Base-by-base conservation (phyloP, 75 land plant genomes). In the Sequoia sempervirens region DNA sequence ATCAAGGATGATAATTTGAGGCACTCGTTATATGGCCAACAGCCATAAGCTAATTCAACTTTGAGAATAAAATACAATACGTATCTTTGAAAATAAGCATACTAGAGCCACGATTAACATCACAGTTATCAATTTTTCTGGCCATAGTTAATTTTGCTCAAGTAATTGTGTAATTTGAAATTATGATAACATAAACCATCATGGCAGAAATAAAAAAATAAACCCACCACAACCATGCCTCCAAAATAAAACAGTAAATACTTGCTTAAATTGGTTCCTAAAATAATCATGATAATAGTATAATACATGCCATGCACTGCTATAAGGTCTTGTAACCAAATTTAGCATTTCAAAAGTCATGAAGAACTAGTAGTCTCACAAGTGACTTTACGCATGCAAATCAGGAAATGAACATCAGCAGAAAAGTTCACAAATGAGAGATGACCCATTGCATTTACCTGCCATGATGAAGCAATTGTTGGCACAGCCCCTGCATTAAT, bases 401-500 rank as follows among this genome's bases (percentile, higher is more conserved):
- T 46, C 46, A 38, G 32, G 43, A 85, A 82, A 18, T 38, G 50
- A 80, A 70, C 18, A 69, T 5, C 54, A 70, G 30, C 26, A 82
- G 15, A 17, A 82, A 47, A 58, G 58, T 74, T 28, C 36, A 68
- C 10, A 32, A 36, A 52, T 52, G 37, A 82, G 66, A 70, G 81
- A 23, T 78, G 41, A 45, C 12, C 1, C 5, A 13, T n/a, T 78
- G 4, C 52, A 43, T 82, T 73, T n/a, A 97, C 99, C 98, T 97
- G 99, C 99, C 99, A 97, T 26, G 99, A 97, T 18, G 98, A 94
- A 11, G 96, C 89, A 74, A 97, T 96, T 47, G 98, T 94, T 37
- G 99, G 98, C n/a, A 97, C 99, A 81, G 99, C 99, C 83, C 99
- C 99, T 36, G 93, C 95, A 88, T 97, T 97, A 6, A 97, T 84